Percentiles rank a stretch among this genome's conserved stretches.
These are phyloP conservation scores for Thelonectria discophora DNA, from an alignment of 2,329 filamentous ascomycete species.

Conservation along the genomic window DNA sequence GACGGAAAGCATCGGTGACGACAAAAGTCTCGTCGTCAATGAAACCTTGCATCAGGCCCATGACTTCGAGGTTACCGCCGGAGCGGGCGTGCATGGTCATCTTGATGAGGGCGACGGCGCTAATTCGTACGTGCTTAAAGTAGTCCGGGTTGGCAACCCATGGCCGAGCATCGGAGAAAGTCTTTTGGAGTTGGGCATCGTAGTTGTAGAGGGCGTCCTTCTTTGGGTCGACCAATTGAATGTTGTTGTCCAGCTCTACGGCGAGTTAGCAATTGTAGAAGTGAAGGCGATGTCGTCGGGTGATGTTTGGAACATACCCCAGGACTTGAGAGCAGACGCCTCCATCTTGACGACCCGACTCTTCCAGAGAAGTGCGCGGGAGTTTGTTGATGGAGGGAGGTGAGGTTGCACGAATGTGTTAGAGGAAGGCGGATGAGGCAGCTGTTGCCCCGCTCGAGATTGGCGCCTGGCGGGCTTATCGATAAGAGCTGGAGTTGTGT, in stretches of 20 bases:
- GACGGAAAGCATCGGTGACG: slow-evolving; percentile 90
- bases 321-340: slow-evolving; percentile 45
- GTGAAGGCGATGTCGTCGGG: too few species aligned
- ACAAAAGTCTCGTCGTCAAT: slow-evolving; percentile 86
- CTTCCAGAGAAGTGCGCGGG: slow-evolving; percentile 23
- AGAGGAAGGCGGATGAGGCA: slow-evolving; percentile 15
- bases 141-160: slow-evolving; percentile 84
- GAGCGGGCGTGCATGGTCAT: slow-evolving; percentile 99
- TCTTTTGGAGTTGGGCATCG: slow-evolving; percentile 73
- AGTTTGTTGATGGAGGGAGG: slow-evolving; percentile 26
- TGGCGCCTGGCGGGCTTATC: slow-evolving; percentile 32
- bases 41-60: slow-evolving; percentile 98
- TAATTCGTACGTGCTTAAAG: slow-evolving; percentile 94
- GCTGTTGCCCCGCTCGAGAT: slow-evolving; percentile 38
- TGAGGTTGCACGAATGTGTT: slow-evolving; percentile 11
- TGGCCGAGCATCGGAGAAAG: slow-evolving; percentile 70
- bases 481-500: slow-evolving; percentile 37
- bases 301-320: slow-evolving; percentile 32
- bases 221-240: slow-evolving; percentile 83
- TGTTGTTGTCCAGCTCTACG: slow-evolving; percentile 85
- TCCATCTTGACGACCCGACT: slow-evolving; percentile 39
- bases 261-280: slow-evolving; percentile 29
- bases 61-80: slow-evolving; percentile 90
- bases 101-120: slow-evolving; percentile 91
- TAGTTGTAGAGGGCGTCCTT: slow-evolving; percentile 94